phyloP scores from a whole-genome alignment of 139 green algal genomes.

The Closterium sp. region DNA sequence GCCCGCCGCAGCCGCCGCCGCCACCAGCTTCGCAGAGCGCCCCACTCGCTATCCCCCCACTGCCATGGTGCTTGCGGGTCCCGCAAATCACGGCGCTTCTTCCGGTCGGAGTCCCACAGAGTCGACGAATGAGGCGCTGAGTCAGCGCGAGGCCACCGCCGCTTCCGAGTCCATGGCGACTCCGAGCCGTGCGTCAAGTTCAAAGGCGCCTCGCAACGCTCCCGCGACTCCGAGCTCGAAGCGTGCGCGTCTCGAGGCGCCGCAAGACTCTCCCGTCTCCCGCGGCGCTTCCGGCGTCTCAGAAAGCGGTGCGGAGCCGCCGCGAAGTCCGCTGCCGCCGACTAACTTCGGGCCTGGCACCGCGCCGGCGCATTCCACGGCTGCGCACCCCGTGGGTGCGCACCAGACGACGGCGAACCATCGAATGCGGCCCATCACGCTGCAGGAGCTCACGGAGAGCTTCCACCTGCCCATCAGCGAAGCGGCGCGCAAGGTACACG shows the following conservation, averaged over 20 bases:
- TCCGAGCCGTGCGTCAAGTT: neutral
- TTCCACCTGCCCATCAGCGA: constrained; percentile 62
- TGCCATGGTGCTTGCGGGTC: neutral
- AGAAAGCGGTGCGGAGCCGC: too few relatives aligned
- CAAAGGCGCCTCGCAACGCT: neutral
- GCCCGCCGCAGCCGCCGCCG: too few relatives aligned
- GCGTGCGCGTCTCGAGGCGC: neutral
- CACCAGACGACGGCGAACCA: neutral
- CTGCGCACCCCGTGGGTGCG: too few relatives aligned
- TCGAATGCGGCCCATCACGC: constrained; percentile 2
- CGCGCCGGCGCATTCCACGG: too few relatives aligned
- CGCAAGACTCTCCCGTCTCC: neutral
- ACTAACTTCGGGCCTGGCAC: too few relatives aligned
- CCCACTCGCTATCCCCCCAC: neutral
- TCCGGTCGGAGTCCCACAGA: neutral
- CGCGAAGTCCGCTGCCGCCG: neutral
- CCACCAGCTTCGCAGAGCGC: neutral
- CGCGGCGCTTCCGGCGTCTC: too few relatives aligned
- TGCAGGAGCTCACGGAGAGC: constrained; percentile 19
- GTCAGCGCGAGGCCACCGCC: neutral
- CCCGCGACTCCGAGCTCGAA: neutral
- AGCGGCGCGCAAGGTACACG: constrained; percentile 46
- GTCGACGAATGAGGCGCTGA: neutral
- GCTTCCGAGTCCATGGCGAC: neutral
- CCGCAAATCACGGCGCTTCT: neutral